These are phyloP conservation scores for Luzula sylvatica DNA, from an alignment of 176 grass and related monocot species.

Conservation along the genomic window DNA sequence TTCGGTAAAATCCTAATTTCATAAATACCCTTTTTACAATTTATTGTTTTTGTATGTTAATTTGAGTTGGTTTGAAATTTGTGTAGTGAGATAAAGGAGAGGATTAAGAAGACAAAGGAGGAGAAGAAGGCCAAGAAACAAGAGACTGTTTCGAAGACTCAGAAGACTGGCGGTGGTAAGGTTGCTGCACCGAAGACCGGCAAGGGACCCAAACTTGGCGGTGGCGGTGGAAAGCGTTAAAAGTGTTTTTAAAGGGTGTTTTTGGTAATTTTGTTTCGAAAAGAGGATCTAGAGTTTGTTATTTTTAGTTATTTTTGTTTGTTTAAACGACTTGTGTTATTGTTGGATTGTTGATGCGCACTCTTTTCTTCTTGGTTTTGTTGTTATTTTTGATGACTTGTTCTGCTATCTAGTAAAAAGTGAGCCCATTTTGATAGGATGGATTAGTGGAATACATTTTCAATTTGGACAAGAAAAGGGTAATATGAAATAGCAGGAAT, in stretches of 20 bases:
- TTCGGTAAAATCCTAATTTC: constrained; percentile 36
- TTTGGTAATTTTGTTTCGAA: no score
- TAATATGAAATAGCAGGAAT: no score
- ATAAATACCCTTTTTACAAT: not conserved
- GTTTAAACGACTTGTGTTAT: no score
- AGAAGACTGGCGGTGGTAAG: constrained; percentile 15
- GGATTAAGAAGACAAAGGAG: constrained; percentile 52
- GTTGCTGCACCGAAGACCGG: constrained; percentile 18
- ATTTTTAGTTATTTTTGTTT: no score
- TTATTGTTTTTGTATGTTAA: not conserved
- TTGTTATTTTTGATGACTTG: no score
- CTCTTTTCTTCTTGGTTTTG: no score
- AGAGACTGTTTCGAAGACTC: constrained; percentile 20
- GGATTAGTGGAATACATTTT: no score
- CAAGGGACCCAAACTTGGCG: constrained; percentile 38
- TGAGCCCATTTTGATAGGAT: no score
- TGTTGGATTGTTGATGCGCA: no score
- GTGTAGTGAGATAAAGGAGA: constrained; percentile 52
- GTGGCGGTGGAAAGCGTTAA: constrained; percentile 50
- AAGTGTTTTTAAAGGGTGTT: not conserved
- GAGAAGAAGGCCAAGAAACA: constrained; percentile 57
- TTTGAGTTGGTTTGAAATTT: not conserved
- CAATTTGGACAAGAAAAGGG: no score
- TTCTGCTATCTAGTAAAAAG: no score
- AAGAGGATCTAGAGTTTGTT: no score